Conservation (phyloP, 345 rosid genomes). For the Litchi chinensis region DNA sequence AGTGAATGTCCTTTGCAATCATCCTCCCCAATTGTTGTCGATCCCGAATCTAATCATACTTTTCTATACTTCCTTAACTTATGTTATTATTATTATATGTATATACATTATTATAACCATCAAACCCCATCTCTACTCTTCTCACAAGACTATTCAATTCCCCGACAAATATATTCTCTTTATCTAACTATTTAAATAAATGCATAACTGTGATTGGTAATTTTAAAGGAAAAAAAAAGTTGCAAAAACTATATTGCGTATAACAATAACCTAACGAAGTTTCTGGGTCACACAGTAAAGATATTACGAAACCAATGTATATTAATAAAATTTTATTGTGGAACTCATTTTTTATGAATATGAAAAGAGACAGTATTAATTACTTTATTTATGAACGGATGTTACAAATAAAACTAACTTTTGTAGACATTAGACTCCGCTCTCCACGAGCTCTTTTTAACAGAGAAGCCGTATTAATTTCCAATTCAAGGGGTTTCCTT, state of each 20-base stretch:
- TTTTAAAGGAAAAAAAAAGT: too few species aligned
- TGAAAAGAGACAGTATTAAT: too few species aligned
- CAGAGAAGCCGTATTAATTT: not conserved
- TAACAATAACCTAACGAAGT: not conserved
- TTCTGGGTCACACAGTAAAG: too few species aligned
- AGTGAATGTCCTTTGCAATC: conserved; percentile 41
- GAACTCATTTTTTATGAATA: too few species aligned
- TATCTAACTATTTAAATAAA: not conserved
- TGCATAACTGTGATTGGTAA: not conserved
- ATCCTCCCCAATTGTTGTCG: conserved; percentile 37
- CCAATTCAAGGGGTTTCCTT: not conserved
- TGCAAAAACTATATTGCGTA: too few species aligned
- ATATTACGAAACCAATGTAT: too few species aligned
- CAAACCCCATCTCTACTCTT: not conserved
- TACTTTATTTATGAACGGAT: too few species aligned
- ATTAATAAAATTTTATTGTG: too few species aligned
- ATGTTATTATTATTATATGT: not conserved
- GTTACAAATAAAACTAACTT: too few species aligned
- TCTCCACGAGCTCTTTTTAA: not conserved
- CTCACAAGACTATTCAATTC: not conserved
- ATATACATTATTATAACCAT: not conserved
- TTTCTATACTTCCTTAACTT: not conserved
- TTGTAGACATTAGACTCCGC: not conserved
- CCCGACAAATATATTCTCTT: not conserved
- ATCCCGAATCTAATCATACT: conserved; percentile 32